Conservation (phyloP, 2,329 filamentous ascomycete species). For the Epichloe hybrida region DNA sequence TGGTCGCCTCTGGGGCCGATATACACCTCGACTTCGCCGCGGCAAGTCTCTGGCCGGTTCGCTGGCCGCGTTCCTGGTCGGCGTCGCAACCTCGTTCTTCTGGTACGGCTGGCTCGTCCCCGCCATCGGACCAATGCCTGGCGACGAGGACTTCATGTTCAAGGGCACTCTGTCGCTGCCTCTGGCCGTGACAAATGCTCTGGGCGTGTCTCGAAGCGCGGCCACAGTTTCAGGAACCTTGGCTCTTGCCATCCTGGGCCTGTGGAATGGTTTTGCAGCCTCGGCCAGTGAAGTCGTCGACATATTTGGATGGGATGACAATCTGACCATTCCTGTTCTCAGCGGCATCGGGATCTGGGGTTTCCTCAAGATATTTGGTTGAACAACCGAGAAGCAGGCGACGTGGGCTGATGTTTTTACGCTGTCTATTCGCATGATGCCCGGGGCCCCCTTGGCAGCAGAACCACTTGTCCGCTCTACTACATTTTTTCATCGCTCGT, state of each 20-base stretch:
- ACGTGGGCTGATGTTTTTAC: not conserved
- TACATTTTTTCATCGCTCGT: not conserved
- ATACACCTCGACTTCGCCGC: conserved; percentile 70
- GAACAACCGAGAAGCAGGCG: conserved; percentile 9
- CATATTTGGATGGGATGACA: conserved; percentile 91
- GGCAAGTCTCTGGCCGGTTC: conserved; percentile 91
- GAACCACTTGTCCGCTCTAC: not conserved
- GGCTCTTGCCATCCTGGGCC: conserved; percentile 67
- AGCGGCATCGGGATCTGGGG: conserved; percentile 83
- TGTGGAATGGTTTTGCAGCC: conserved; percentile 80
- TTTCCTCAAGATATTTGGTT: conserved; percentile 78
- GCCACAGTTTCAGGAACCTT: conserved; percentile 53
- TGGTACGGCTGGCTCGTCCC: conserved; percentile 87
- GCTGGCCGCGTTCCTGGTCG: conserved; percentile 67
- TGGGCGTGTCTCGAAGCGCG: conserved; percentile 47
- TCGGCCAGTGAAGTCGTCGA: conserved; percentile 84
- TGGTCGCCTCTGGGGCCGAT: conserved; percentile 75
- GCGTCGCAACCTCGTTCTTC: conserved; percentile 65
- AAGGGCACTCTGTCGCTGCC: conserved; percentile 64
- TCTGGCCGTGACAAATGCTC: conserved; percentile 34
- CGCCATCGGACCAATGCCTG: conserved; percentile 48
- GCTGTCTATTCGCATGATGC: too few species aligned
- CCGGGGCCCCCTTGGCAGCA: too few species aligned
- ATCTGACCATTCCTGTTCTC: conserved; percentile 87
- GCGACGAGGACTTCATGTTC: conserved; percentile 66